phyloP scores from a whole-genome alignment of 2,329 filamentous ascomycete genomes.

The Fusarium sp. region DNA sequence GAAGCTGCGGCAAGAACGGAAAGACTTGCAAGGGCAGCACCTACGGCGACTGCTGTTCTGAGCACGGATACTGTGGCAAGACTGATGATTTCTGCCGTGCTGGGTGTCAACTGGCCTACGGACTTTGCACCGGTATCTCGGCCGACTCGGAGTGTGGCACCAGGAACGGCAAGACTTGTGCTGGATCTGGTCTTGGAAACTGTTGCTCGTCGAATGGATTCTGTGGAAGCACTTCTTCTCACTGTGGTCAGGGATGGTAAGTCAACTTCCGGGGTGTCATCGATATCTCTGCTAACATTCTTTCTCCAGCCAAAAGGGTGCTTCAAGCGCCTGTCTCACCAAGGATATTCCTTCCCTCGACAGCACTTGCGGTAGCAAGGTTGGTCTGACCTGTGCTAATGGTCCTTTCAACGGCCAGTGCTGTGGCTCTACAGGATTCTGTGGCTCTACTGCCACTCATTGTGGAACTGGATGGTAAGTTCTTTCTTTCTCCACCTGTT shows the following conservation, averaged over 20 bases:
- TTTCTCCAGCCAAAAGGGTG: neutral
- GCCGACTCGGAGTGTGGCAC: constrained; percentile 9
- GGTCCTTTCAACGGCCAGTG: constrained; percentile 22
- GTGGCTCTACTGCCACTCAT: neutral
- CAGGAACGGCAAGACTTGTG: constrained; percentile 20
- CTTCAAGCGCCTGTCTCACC: neutral
- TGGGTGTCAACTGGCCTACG: constrained; percentile 4
- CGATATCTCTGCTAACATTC: neutral
- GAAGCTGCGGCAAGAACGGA: constrained; percentile 18
- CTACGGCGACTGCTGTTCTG: constrained; percentile 12
- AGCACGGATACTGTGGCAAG: constrained; percentile 15
- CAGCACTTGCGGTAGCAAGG: constrained; percentile 8
- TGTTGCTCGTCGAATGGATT: constrained; percentile 13
- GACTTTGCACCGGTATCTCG: constrained; percentile 2
- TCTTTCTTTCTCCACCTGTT: accelerated
- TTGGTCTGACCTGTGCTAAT: constrained; percentile 11
- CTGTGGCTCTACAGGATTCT: constrained; percentile 2
- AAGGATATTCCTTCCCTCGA: constrained; percentile 5
- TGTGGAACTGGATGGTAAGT: constrained; percentile 13
- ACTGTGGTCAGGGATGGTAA: constrained; percentile 23
- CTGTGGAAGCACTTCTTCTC: constrained; percentile 11
- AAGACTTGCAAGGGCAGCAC: constrained; percentile 17
- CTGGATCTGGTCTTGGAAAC: constrained; percentile 14
- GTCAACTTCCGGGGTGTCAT: neutral
- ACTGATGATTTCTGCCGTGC: neutral